These are phyloP conservation scores for Chrysoporthe austroafricana DNA, from an alignment of 2,329 filamentous ascomycete genomes.

Conservation along the genomic window DNA sequence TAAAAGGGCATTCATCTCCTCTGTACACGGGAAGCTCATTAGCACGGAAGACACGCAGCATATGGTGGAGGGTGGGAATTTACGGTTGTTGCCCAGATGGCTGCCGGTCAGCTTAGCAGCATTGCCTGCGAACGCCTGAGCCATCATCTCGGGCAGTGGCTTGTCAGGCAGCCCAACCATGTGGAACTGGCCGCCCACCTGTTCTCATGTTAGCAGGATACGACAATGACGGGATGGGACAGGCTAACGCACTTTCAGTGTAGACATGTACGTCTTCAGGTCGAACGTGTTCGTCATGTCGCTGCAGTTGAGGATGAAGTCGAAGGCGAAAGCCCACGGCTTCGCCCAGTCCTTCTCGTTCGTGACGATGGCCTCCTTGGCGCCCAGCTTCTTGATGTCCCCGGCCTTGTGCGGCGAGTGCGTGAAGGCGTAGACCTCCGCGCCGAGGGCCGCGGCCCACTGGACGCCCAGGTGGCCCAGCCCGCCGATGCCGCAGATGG, in stretches of 20 bases:
- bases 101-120: constrained; percentile 48
- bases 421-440: constrained; percentile 67
- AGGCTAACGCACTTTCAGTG: constrained; percentile 41
- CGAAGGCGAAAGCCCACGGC: constrained; percentile 54
- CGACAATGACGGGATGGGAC: neutral
- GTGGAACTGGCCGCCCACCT: constrained; percentile 58
- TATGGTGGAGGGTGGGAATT: neutral
- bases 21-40: neutral
- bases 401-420: constrained; percentile 61
- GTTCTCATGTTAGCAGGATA: neutral
- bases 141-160: constrained; percentile 47
- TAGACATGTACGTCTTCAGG: constrained; percentile 53
- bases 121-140: constrained; percentile 47
- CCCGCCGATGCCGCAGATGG: constrained; percentile 73
- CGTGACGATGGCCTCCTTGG: constrained; percentile 56
- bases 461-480: constrained; percentile 75
- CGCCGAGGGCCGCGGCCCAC: constrained; percentile 71
- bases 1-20: constrained; percentile 63
- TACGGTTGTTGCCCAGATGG: constrained; percentile 62
- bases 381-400: constrained; percentile 66
- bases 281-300: constrained; percentile 59
- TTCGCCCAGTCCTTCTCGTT: constrained; percentile 60
- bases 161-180: constrained; percentile 61
- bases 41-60: neutral
- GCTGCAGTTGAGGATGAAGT: constrained; percentile 55